These are phyloP conservation scores for Saussurea involucrata DNA, from an alignment of 129 eudicot species.

Conservation along the genomic window DNA sequence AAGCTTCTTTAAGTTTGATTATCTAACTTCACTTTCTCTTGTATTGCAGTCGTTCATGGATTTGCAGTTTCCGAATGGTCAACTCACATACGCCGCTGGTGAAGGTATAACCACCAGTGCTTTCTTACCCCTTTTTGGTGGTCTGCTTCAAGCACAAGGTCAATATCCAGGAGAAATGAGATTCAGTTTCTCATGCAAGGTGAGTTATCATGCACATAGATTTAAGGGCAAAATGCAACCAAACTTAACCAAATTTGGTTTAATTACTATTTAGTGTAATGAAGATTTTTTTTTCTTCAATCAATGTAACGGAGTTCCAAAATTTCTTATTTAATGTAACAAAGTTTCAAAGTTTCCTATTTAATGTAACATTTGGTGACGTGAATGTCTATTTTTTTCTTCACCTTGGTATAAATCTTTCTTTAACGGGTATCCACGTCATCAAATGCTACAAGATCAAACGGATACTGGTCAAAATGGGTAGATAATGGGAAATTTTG, in stretches of 20 bases:
- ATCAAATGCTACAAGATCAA: neutral
- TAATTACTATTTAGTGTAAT: neutral
- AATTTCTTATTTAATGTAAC: no score
- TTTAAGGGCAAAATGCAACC: neutral
- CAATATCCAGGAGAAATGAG: slow-evolving; percentile 88
- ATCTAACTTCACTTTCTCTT: neutral
- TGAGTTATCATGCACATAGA: slow-evolving; percentile 21
- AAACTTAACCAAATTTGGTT: neutral
- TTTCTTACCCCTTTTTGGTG: slow-evolving; percentile 71
- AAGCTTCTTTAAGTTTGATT: neutral
- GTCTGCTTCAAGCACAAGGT: slow-evolving; percentile 95
- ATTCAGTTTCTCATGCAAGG: slow-evolving; percentile 88
- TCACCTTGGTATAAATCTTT: neutral
- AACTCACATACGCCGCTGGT: slow-evolving; percentile 74
- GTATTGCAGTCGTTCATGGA: slow-evolving; percentile 77
- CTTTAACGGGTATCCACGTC: neutral
- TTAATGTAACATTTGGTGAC: neutral
- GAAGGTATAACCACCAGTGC: slow-evolving; percentile 85
- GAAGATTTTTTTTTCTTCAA: neutral
- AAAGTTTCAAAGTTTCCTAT: neutral
- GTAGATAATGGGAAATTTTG: neutral
- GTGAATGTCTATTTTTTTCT: neutral
- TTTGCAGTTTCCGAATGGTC: slow-evolving; percentile 90
- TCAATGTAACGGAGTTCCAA: neutral
- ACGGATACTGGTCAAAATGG: neutral